Evolutionary conservation across 2,329 filamentous ascomycete species (phyloP).

Genomic region (Penicillium occitanis): DNA sequence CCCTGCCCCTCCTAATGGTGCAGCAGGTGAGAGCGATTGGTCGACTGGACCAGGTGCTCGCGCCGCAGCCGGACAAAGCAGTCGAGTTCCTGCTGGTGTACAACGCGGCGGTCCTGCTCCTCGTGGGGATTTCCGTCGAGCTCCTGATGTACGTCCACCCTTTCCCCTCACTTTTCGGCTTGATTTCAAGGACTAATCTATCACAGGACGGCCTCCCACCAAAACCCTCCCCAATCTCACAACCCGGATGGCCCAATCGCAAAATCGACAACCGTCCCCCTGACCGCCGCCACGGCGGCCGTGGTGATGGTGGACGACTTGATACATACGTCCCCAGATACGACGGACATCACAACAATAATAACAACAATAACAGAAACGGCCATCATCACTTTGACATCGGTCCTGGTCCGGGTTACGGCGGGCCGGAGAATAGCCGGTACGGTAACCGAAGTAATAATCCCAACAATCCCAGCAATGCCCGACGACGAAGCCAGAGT

Average conservation of each 20-base stretch:
- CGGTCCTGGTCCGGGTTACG: neutral
- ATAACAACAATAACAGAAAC: constrained; percentile 11
- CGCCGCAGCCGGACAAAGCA: constrained; percentile 32
- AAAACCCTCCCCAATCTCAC: constrained; percentile 36
- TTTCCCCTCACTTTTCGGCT: constrained; percentile 24
- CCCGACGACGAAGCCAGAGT: constrained; percentile 38
- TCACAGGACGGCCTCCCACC: constrained; percentile 37
- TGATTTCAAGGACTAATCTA: neutral
- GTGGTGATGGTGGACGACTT: constrained; percentile 29
- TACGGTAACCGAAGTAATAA: constrained; percentile 32
- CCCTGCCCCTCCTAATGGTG: constrained; percentile 84
- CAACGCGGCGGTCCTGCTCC: constrained; percentile 33
- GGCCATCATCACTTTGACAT: constrained; percentile 7
- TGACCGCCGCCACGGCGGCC: constrained; percentile 29
- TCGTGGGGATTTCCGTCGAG: constrained; percentile 28
- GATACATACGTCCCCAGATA: constrained; percentile 44
- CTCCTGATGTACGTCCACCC: constrained; percentile 29
- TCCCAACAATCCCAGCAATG: constrained; percentile 20
- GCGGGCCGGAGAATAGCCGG: constrained; percentile 22
- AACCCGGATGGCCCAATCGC: constrained; percentile 31
- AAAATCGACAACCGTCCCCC: constrained; percentile 29
- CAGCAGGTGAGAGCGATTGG: constrained; percentile 70
- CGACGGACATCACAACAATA: constrained; percentile 22
- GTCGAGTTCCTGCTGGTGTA: constrained; percentile 36
- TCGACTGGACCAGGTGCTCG: constrained; percentile 35